A percentile compares a stretch with the other conserved stretches of the same genome.
Conservation (phyloP, 2,329 filamentous ascomycete genomes). For the Trichoderma atroviride region DNA sequence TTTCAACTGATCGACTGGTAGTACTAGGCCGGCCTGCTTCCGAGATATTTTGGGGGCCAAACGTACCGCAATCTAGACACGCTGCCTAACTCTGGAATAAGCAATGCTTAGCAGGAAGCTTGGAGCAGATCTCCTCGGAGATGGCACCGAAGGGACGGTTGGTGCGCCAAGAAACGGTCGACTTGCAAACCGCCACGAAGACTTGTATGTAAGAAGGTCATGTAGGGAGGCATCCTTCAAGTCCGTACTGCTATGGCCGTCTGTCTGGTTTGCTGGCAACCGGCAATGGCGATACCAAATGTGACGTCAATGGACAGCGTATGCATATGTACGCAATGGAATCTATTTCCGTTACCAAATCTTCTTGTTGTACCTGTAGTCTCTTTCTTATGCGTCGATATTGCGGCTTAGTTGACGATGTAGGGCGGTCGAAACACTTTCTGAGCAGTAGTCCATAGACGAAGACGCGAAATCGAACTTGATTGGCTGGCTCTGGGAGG, state of each 20-base stretch:
- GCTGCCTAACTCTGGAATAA: background rate
- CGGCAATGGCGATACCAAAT: background rate
- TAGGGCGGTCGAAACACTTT: background rate
- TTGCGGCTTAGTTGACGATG: background rate
- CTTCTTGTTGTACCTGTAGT: no score
- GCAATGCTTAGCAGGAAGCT: background rate
- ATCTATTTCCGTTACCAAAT: background rate
- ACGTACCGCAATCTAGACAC: background rate
- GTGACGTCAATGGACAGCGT: background rate
- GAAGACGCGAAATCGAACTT: background rate
- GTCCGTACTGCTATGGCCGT: background rate
- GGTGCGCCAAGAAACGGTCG: background rate
- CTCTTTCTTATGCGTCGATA: background rate
- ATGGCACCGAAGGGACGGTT: background rate
- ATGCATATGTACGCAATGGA: background rate
- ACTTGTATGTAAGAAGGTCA: background rate
- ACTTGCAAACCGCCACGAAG: background rate
- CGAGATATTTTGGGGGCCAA: conserved; percentile 5
- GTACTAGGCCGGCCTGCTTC: background rate
- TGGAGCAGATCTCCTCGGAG: background rate
- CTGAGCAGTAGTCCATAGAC: background rate
- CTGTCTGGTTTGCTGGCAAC: background rate
- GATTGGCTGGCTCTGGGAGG: background rate
- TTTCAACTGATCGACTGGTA: background rate
- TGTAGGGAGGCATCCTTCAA: background rate